Percentiles rank a stretch among this genome's conserved stretches.
Conservation (phyloP, 2,329 filamentous ascomycete genomes). For the Pseudopyricularia cyperi region DNA sequence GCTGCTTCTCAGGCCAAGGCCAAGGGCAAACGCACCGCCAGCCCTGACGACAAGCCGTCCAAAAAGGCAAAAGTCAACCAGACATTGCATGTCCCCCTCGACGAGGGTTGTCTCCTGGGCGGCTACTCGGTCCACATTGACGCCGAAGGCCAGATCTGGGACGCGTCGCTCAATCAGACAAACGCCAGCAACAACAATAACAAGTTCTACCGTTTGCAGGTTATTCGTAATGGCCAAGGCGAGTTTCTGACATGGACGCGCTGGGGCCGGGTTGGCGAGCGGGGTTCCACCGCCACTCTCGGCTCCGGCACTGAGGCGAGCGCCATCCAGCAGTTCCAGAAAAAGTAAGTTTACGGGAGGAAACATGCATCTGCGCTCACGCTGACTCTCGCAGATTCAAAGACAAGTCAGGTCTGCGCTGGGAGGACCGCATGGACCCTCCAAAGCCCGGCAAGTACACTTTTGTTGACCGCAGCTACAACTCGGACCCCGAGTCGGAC, state of each 20-base stretch:
- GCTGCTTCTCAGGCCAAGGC: slow-evolving; percentile 14
- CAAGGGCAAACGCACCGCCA: slow-evolving; percentile 4
- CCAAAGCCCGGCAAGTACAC: slow-evolving; percentile 61
- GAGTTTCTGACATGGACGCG: slow-evolving; percentile 56
- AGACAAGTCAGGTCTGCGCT: slow-evolving; percentile 44
- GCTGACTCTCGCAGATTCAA: slow-evolving; percentile 26
- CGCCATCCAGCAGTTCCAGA: slow-evolving; percentile 39
- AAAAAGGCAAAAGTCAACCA: slow-evolving; percentile 9
- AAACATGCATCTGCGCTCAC: background rate
- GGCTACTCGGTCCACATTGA: slow-evolving; percentile 51
- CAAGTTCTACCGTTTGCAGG: slow-evolving; percentile 68
- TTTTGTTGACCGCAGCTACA: slow-evolving; percentile 69
- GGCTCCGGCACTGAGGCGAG: slow-evolving; percentile 25
- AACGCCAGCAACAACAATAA: slow-evolving; percentile 63
- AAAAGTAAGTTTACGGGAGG: slow-evolving; percentile 22
- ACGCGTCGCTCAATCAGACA: slow-evolving; percentile 69
- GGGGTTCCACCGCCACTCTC: slow-evolving; percentile 33
- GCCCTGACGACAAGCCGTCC: slow-evolving; percentile 10
- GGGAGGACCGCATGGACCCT: slow-evolving; percentile 36
- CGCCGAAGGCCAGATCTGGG: slow-evolving; percentile 53
- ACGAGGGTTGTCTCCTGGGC: slow-evolving; percentile 26
- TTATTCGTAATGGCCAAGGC: slow-evolving; percentile 24
- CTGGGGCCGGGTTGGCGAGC: slow-evolving; percentile 66
- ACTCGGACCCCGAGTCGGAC: slow-evolving; percentile 43
- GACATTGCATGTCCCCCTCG: slow-evolving; percentile 34